Conservation (phyloP, 495 filamentous ascomycete genomes). For the Physcia stellaris region DNA sequence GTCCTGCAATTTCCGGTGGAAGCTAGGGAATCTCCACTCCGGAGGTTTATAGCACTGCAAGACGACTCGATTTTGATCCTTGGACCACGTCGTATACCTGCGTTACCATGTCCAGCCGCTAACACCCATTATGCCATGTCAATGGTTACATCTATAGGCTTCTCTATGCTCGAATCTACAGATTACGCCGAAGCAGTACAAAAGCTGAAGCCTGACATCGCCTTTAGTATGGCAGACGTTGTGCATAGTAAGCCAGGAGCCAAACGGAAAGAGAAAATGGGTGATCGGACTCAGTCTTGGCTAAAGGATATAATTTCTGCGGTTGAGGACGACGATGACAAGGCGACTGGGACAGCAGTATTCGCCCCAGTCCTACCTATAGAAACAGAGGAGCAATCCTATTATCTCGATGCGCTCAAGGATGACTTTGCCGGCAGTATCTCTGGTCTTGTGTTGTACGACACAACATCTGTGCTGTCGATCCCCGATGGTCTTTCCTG, state of each 20-base stretch:
- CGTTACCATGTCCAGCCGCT: slow-evolving; percentile 54
- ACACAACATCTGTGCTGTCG: slow-evolving; percentile 51
- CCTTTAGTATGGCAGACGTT: slow-evolving; percentile 66
- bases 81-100: slow-evolving; percentile 62
- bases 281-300: slow-evolving; percentile 67
- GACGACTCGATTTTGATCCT: slow-evolving; percentile 52
- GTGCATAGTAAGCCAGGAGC: slow-evolving; percentile 44
- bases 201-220: slow-evolving; percentile 64
- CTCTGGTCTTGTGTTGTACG: slow-evolving; percentile 74
- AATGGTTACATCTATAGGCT: slow-evolving; percentile 74
- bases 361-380: slow-evolving; percentile 78
- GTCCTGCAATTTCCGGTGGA: slow-evolving; percentile 32
- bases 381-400: slow-evolving; percentile 53
- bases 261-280: slow-evolving; percentile 70
- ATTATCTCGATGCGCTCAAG: slow-evolving; percentile 58
- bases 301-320: slow-evolving; percentile 39
- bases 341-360: slow-evolving; percentile 26
- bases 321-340: slow-evolving; percentile 21
- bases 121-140: slow-evolving; percentile 63
- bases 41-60: slow-evolving; percentile 55
- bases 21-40: slow-evolving; percentile 39
- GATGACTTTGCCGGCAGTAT: slow-evolving; percentile 38
- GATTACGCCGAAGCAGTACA: slow-evolving; percentile 52
- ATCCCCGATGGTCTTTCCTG: slow-evolving; percentile 40
- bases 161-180: slow-evolving; percentile 47